A percentile compares a stretch with the other conserved stretches of the same genome.
Conservation (phyloP, 78 protist species). For the Trichosphaerium sp. region DNA sequence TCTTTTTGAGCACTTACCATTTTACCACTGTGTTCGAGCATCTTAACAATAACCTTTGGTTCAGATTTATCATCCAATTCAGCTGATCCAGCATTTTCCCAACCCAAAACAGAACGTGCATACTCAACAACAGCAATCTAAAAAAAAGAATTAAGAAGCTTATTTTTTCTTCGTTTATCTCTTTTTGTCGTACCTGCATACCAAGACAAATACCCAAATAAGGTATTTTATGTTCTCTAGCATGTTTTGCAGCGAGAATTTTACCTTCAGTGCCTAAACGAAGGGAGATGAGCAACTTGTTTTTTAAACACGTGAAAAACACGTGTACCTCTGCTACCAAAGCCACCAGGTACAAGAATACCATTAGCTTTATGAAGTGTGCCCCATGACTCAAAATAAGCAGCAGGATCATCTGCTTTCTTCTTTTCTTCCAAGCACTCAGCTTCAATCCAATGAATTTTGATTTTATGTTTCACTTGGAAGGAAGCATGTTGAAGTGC, state of each 20-base stretch:
- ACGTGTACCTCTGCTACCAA: constrained; percentile 85
- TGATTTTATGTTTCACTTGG: constrained; percentile 43
- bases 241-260: constrained; percentile 70
- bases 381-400: constrained; percentile 35
- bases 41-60: constrained; percentile 39
- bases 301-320: neutral
- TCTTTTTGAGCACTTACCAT: constrained; percentile 30
- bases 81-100: neutral
- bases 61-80: neutral
- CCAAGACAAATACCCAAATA: constrained; percentile 93
- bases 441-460: constrained; percentile 55
- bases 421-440: constrained; percentile 19
- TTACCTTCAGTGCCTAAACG: constrained; percentile 24
- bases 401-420: neutral
- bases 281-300: neutral
- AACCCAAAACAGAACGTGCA: constrained; percentile 42
- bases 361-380: constrained; percentile 52
- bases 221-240: constrained; percentile 77
- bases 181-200: constrained; percentile 79
- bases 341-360: constrained; percentile 96
- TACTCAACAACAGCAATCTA: constrained; percentile 84
- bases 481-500: constrained; percentile 75
- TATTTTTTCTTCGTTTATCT: no score
- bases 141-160: neutral
- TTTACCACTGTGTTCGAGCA: constrained; percentile 56